Base-by-base conservation (phyloP, 345 rosid genomes). In the Salix viminalis region DNA sequence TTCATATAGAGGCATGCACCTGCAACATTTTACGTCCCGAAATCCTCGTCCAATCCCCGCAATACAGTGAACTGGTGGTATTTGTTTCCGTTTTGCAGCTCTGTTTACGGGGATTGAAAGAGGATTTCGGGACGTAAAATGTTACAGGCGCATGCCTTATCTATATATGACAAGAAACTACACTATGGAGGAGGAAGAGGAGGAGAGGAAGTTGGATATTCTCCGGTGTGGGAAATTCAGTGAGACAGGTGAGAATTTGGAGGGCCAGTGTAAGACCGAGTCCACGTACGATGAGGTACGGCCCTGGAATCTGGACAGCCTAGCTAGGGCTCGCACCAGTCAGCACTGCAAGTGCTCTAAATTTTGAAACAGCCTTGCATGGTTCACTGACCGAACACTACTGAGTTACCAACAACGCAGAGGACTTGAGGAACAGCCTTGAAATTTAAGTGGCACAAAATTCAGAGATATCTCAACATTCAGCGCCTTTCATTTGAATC, bases 41-140 rank as follows among this genome's bases (percentile, higher is more conserved):
- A 82, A 83, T 84, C 66, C 81, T 88, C 5, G 94, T 93, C 92
- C 80, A 82, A 87, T 81, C 87, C 80, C 65, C 86, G 87, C 32
- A 91, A 90, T 34, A 34, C 36, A 34, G 36, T 34, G 37, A 34
- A 34, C 37, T 34, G 37, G 37, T 34, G 7, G 37, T 34, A 5
- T 34, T 54, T 54, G 11, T 30, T 30, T 30, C 32, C 32, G 32
- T 30, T 30, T 30, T 30, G 32, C 32, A 30, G 32, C 32, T 30
- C 32, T 30, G 32, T 9, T 90, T 91, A 36, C 87, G 87, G 65
- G 80, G 87, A 81, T 87, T 82, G 80, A 91, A 93, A 93, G 5
- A 88, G 81, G 66, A 84, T 83, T 82, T 96, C 97, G 32, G 83
- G 89, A 48, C 92, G 93, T 52, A 89, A 85, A 36, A 36, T 36